Base-by-base conservation (phyloP, 805 yeast species). In the Candida michaelii region DNA sequence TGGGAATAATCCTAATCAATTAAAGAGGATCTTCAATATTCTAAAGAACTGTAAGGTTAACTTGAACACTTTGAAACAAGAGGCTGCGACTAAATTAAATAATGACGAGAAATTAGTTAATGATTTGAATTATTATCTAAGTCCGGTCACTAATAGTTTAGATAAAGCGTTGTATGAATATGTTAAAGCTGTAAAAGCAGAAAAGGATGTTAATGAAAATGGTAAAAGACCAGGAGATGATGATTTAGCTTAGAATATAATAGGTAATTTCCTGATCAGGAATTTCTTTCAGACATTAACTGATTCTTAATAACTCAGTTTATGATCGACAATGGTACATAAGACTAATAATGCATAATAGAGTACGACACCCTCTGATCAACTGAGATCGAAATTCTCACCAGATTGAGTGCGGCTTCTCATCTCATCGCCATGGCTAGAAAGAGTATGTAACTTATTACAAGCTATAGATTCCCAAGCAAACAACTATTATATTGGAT, bases 1-100 rank as follows among this genome's bases (percentile, higher is more conserved):
- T 40, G 71, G 66, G 5, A 61, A 58, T 40, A 68, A 66, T 42
- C 69, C 73, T 1, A 59, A 40, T 12, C 71, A 66, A 44, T 54
- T 70, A 35, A 65, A 65, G 46, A 67, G 64, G 45, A 47, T 70
- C n/a, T 69, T 60, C 32, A 49, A 60, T 7, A 64, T 63, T 30
- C 55, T 70, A 40, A 69, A 62, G 38, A 60, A 56, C 44, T 66
- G 73, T 47, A 62, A 63, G 32, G 49, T 49, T 12, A 55, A 58
- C 17, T 53, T 69, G 30, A 39, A 44, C 2, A 58, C 56, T 14
- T 55, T 69, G 19, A 62, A 62, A 34, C 56, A 53, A 27, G 52
- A 58, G 27, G 47, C 34, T 23, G 23, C 15, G 6, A 15, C 16
- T 5, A 63, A 17, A 45, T 55, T 32, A 11, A 59, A 58, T 2